A percentile compares a stretch with the other conserved stretches of the same genome.
Conservation (phyloP, 169 alveolate species). For the Plasmodium chabaudi region DNA sequence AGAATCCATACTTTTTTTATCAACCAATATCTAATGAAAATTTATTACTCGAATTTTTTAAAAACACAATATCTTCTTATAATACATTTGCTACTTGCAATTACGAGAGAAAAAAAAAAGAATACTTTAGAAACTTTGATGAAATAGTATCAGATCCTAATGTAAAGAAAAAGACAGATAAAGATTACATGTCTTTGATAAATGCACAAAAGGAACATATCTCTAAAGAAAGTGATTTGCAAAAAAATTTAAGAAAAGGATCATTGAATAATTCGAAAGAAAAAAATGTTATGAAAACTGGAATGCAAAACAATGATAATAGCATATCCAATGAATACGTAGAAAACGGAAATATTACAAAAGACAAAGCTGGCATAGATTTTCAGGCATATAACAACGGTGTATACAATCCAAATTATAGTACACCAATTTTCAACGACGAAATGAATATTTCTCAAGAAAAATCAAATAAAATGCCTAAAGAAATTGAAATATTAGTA, state of each 20-base stretch:
- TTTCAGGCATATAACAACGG: background rate
- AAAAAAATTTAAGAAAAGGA: background rate
- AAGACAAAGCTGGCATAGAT: background rate
- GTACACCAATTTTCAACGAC: background rate
- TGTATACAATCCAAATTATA: background rate
- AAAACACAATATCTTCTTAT: conserved; percentile 58
- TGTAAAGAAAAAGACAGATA: background rate
- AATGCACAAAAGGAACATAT: background rate
- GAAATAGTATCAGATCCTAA: background rate
- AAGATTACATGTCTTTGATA: too few relatives aligned
- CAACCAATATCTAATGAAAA: conserved; percentile 69
- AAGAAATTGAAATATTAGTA: conserved; percentile 53
- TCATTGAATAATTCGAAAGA: conserved; percentile 1
- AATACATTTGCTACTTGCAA: conserved; percentile 58
- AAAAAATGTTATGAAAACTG: background rate
- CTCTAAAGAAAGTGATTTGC: background rate
- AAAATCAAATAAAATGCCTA: conserved; percentile 45
- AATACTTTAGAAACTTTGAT: conserved; percentile 19
- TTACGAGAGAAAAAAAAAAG: conserved; percentile 64
- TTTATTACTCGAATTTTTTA: conserved; percentile 53
- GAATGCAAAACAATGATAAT: background rate
- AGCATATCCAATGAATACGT: background rate
- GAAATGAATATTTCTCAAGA: conserved; percentile 15
- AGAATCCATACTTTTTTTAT: conserved; percentile 70
- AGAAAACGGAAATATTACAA: background rate